Base-by-base conservation (phyloP, 2,329 filamentous ascomycete species). In the Fonsecaea pedrosoi region DNA sequence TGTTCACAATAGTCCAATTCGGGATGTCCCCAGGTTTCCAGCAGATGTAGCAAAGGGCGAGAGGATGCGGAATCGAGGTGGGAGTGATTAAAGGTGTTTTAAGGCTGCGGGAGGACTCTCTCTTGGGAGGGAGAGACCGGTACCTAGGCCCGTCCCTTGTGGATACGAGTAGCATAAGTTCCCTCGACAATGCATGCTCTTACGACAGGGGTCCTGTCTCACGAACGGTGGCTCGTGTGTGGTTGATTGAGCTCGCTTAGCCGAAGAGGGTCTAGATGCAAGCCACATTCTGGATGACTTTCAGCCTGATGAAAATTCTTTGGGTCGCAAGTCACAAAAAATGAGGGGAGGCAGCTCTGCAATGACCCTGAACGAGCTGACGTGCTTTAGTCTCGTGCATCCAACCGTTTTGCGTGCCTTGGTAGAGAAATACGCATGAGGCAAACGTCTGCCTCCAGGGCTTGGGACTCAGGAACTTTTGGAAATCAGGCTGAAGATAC, bases 401-500 rank as follows among this genome's bases (percentile, higher is more conserved):
- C 12, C n/a, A 40, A 15, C 42, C 15, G 35, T 35, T 18, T 25
- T 5, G 10, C 32, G 15, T 21, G 57, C 57, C 57, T 60, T 50
- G 10, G 15, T 15, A 8, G 42, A 8, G 42, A 15, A 32, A 34
- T 32, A 21, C 12, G 4, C 18, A 5, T n/a, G 42, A 48, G 13
- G n/a, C 18, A 18, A 37, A 21, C 4, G 8, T 3, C 38, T 21
- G 25, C 40, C 37, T 21, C 6, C 12, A 42, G 38, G 21, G 13
- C 10, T 32, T 8, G 30, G 30, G 21, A 18, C 10, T 32, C 13
- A 18, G 42, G 40, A 60, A 60, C 57, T 60, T 60, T 60, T 60
- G 32, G 57, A n/a, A 30, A 37, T 60, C 57, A 60, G 57, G 57
- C 57, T 60, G 57, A 60, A 45, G 15, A 60, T 45, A n/a, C 42